A percentile compares a stretch with the other conserved stretches of the same genome.
phyloP scores from a whole-genome alignment of 306 rosid genomes.

The Prunus mume region DNA sequence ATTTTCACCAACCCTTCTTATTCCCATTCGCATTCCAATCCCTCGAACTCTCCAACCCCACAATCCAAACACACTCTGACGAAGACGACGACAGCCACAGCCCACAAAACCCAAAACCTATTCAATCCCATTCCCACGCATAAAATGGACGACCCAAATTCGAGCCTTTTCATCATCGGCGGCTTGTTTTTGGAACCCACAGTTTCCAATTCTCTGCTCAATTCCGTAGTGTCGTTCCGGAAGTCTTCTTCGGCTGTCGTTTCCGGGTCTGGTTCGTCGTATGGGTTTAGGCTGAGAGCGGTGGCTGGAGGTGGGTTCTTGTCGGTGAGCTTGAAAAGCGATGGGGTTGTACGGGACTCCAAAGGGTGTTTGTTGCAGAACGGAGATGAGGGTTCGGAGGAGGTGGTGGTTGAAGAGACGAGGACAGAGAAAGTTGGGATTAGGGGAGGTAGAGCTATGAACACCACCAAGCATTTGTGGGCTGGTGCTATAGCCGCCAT shows the following conservation, averaged over 20 bases:
- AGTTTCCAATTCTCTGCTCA: constrained; percentile 46
- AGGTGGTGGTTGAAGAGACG: constrained; percentile 33
- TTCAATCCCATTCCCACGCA: constrained; percentile 1
- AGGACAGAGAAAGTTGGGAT: constrained; percentile 37
- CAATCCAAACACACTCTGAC: not conserved
- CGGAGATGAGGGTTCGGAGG: constrained; percentile 48
- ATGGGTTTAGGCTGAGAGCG: constrained; percentile 9
- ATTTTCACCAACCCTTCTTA: constrained; percentile 6
- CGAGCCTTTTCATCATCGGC: constrained; percentile 29
- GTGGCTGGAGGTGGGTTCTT: constrained; percentile 36
- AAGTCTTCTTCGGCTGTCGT: constrained; percentile 20
- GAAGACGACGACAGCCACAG: not conserved
- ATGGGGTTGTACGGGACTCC: constrained; percentile 41
- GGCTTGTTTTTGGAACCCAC: constrained; percentile 76
- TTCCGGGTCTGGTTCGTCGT: constrained; percentile 25
- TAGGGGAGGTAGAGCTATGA: constrained; percentile 58
- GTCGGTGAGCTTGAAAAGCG: constrained; percentile 63
- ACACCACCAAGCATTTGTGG: constrained; percentile 90
- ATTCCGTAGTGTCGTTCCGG: constrained; percentile 34
- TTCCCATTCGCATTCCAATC: not conserved
- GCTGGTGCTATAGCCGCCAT: constrained; percentile 96
- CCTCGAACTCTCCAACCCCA: constrained; percentile 17
- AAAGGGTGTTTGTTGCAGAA: constrained; percentile 40
- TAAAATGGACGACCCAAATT: constrained; percentile 38
- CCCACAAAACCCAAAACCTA: not conserved